Evolutionary conservation across 805 yeast species (phyloP).

Genomic region (Ogataea populi-albae): DNA sequence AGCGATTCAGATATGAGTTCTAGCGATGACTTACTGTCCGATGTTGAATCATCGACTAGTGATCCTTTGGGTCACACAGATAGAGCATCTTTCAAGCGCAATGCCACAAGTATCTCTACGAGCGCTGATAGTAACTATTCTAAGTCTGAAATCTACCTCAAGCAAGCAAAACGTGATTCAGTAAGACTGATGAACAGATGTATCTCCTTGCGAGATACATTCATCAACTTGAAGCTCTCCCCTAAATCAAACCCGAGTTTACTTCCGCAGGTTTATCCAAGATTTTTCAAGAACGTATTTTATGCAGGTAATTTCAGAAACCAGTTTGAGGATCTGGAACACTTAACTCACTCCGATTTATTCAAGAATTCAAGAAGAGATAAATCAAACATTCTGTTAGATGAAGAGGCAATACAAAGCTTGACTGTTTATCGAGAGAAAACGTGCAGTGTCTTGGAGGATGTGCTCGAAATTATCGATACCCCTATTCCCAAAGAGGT

Average conservation of each 20-base stretch:
- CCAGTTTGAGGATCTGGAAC: constrained; percentile 47
- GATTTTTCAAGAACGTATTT: constrained; percentile 62
- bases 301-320: constrained; percentile 81
- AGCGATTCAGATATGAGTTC: constrained; percentile 4
- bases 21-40: constrained; percentile 2
- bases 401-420: constrained; percentile 42
- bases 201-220: constrained; percentile 14
- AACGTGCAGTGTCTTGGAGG: constrained; percentile 38
- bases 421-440: constrained; percentile 38
- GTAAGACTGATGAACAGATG: constrained; percentile 19
- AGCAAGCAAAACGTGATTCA: constrained; percentile 24
- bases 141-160: constrained; percentile 17
- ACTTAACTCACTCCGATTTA: constrained; percentile 30
- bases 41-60: background rate
- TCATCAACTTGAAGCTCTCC: constrained; percentile 14
- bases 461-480: constrained; percentile 40
- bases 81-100: background rate
- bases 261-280: constrained; percentile 66
- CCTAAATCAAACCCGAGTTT: constrained; percentile 18
- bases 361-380: constrained; percentile 21
- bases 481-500: constrained; percentile 34
- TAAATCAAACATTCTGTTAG: constrained; percentile 44
- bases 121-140: constrained; percentile 7
- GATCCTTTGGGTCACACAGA: background rate
- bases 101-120: background rate